Evolutionary conservation across 495 filamentous ascomycete species (phyloP), one percentile per base, ranked within the genome.

Genomic region (Stereocaulon alpinum): DNA sequence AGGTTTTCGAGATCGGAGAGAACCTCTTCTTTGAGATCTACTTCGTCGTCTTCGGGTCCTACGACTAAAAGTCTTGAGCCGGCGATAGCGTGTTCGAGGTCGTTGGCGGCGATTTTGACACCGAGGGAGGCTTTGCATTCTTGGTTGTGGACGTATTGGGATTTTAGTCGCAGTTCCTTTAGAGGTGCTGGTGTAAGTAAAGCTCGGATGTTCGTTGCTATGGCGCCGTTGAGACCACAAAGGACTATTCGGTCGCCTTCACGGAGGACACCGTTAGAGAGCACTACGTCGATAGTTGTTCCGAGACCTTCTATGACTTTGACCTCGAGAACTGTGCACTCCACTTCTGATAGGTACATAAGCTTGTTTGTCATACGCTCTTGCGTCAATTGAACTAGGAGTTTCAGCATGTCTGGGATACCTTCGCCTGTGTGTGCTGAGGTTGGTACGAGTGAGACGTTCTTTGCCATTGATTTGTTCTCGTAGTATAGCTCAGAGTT

Each of bases 261-360:
- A 51, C 85, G 81, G 40, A 99, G 81, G 53, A 96, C 84, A 80
- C 94, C 94, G 76, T 99, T 99, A 40, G 88, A 93, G 48, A 99
- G 76, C 63, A 99, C 84, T 60, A 99, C 94, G 71, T 99, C 94
- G 67, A 99, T 99, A 49, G 94, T 99, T 68, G 95, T 97, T 69
- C 94, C 94, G 58, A 97, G 86, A 71, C 94, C 94, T 71, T 99
- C 94, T 59, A 99, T 96, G 20, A 93, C 88, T 80, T 99, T 99
- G 66, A 99, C 94, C 75, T 99, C 94, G 34, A 99, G 83, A 45
- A 99, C 92, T 6, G 94, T 99, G 72, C 88, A 92, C 74, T 99
- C 91, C 29, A 99, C 89, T 73, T 96, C 91, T 12, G 91, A 93
- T 47, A 97, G 80, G 71, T 97, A 99, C 94, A 99, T 99, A 63